A percentile compares a stretch with the other conserved stretches of the same genome.
Conservation (phyloP, 805 yeast species). For the Grigorovia transvaalensis region DNA sequence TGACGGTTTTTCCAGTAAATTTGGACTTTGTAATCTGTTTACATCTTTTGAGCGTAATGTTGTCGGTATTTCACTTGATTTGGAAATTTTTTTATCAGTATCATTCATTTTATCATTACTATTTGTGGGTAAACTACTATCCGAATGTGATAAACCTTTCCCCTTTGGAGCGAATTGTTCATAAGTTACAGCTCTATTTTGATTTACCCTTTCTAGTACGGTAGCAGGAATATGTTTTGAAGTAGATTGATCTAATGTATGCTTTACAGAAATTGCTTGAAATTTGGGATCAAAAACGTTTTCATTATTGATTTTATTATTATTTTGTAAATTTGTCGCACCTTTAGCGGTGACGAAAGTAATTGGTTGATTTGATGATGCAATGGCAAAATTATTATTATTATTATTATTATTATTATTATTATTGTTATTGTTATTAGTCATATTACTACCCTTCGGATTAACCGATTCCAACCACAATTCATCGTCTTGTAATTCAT, state of each 20-base stretch:
- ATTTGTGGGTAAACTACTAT: too few species aligned
- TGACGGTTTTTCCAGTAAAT: background rate
- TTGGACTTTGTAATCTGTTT: background rate
- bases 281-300: slow-evolving; percentile 46
- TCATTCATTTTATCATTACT: background rate
- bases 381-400: background rate
- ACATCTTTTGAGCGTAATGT: background rate
- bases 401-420: too few species aligned
- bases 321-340: slow-evolving; percentile 46
- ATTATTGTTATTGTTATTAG: background rate
- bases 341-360: slow-evolving; percentile 56
- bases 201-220: slow-evolving; percentile 17
- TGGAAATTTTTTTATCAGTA: background rate
- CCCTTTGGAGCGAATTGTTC: slow-evolving; percentile 28
- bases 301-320: slow-evolving; percentile 30
- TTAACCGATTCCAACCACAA: slow-evolving; percentile 15
- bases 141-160: slow-evolving; percentile 9
- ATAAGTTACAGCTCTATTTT: slow-evolving; percentile 17
- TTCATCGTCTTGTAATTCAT: slow-evolving; percentile 33
- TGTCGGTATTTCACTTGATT: background rate
- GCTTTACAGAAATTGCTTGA: slow-evolving; percentile 44
- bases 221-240: slow-evolving; percentile 45
- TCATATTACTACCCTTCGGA: slow-evolving; percentile 12
- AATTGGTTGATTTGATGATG: slow-evolving; percentile 6
- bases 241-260: slow-evolving; percentile 56